Percentiles rank a stretch among this genome's conserved stretches.
Evolutionary conservation across 768 basidiomycete species (phyloP).

Genomic region (Rossbeevera mucosa): DNA sequence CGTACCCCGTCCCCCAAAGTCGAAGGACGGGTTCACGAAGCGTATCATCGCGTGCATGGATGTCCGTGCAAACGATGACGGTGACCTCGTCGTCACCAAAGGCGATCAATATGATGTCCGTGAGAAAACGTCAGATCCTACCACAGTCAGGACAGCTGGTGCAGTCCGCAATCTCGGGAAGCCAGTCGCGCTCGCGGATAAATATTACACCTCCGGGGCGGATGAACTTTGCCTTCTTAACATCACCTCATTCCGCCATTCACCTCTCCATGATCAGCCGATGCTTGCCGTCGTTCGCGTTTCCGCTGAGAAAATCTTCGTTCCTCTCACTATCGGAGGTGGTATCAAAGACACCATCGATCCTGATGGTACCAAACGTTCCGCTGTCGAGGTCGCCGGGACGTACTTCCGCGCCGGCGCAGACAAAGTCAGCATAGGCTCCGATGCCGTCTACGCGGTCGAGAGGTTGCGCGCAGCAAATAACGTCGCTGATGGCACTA

Average conservation of each 20-base stretch:
- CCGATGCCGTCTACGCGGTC: conserved; percentile 92
- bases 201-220: conserved; percentile 84
- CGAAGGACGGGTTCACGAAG: conserved; percentile 74
- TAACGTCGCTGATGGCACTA: conserved; percentile 60
- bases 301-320: conserved; percentile 86
- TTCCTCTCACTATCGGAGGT: conserved; percentile 97
- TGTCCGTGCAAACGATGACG: conserved; percentile 91
- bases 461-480: conserved; percentile 62
- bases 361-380: conserved; percentile 84
- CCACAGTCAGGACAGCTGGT: conserved; percentile 49
- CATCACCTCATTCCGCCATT: conserved; percentile 98
- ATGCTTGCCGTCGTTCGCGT: conserved; percentile 95
- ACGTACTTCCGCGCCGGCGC: conserved; percentile 96
- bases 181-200: conserved; percentile 84
- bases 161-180: conserved; percentile 96
- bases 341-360: conserved; percentile 96
- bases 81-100: conserved; percentile 98
- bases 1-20: conserved; percentile 35
- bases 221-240: conserved; percentile 98
- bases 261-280: conserved; percentile 92
- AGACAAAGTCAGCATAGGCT: conserved; percentile 97
- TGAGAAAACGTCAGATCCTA: conserved; percentile 53
- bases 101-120: conserved; percentile 99
- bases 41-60: conserved; percentile 97
- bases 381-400: conserved; percentile 91